phyloP scores from a whole-genome alignment of 1,139 yeast genomes.

The Yarrowia galli region DNA sequence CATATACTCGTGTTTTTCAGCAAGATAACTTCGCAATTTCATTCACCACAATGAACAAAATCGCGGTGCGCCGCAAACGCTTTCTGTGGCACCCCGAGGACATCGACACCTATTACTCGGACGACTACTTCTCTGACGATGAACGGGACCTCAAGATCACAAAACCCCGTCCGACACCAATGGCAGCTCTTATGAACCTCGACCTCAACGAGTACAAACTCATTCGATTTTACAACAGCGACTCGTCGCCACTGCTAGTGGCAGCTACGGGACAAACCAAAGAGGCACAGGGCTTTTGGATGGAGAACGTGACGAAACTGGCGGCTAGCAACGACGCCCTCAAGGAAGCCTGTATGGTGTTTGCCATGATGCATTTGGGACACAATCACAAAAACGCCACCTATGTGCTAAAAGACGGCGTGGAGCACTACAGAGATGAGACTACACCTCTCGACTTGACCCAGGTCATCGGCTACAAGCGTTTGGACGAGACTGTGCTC shows the following conservation, averaged over 20 bases:
- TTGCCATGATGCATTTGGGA: slow-evolving; percentile 23
- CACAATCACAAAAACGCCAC: slow-evolving; percentile 1
- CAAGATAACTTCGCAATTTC: no score
- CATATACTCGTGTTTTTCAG: no score
- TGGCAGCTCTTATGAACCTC: slow-evolving; percentile 14
- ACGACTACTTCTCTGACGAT: slow-evolving; percentile 24
- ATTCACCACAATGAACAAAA: neutral
- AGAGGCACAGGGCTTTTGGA: slow-evolving; percentile 5
- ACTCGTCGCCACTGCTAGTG: slow-evolving; percentile 9
- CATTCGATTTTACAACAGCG: slow-evolving; percentile 11
- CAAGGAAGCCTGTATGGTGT: slow-evolving; percentile 16
- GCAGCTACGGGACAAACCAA: slow-evolving; percentile 3
- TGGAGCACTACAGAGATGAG: neutral
- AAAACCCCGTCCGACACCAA: neutral
- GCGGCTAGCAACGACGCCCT: slow-evolving; percentile 9
- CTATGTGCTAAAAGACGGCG: neutral
- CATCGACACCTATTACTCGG: slow-evolving; percentile 13
- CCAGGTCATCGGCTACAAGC: slow-evolving; percentile 5
- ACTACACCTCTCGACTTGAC: neutral
- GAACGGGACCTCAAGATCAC: neutral
- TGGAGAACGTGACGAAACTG: slow-evolving; percentile 3
- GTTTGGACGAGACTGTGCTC: neutral
- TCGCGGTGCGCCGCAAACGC: neutral
- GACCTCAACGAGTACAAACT: slow-evolving; percentile 18
- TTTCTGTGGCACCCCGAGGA: slow-evolving; percentile 31